Evolutionary conservation across 2,329 filamentous ascomycete genomes (phyloP), one percentile per base, ranked within the genome.

Genomic region (Xylaria sp.): DNA sequence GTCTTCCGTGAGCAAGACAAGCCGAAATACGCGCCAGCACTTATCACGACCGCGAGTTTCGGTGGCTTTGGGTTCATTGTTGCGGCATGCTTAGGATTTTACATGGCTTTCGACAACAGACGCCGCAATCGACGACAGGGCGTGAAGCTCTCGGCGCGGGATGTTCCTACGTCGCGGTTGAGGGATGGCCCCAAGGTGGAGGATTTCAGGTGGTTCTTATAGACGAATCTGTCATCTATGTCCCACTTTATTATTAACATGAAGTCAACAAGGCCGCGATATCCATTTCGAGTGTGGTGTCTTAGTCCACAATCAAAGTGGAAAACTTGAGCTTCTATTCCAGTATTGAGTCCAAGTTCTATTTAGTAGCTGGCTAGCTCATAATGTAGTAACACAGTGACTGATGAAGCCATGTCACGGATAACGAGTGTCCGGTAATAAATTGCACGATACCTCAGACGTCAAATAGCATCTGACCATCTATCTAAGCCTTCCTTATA

Each of bases 71-170:
- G 90, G 0, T 84, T 85, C 28, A 67, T 87, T 1, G 77, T 90
- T 61, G 86, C 89, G 0, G 79, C 84, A 4, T 67, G 81, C n/a
- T 76, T 92, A 57, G 90, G 89, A 0, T 61, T 80, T 0, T 93
- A 85, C 74, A 93, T 92, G 90, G 81, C 86, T 48, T 77, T 84
- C 40, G 90, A 93, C 74, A 93, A 93, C 74, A 83, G 80, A 74
- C 82, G 87, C 56, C 84, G 90, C 57, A 86, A 93, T 73, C 77
- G 79, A 17, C 82, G 77, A 58, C 86, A 88, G 72, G 90, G 90
- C 0, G 79, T 86, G 3, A 85, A 81, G 33, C 74, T 90, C 23
- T 83, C 81, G 6, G 89, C 88, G 2, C 82, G 74, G 59, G 87
- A 89, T 74, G 81, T 89, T 3, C 86, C 88, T 0, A 90, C 88